These are phyloP conservation scores for Ceratocystis cacaofunesta DNA, from an alignment of 2,329 filamentous ascomycete genomes.

Conservation along the genomic window DNA sequence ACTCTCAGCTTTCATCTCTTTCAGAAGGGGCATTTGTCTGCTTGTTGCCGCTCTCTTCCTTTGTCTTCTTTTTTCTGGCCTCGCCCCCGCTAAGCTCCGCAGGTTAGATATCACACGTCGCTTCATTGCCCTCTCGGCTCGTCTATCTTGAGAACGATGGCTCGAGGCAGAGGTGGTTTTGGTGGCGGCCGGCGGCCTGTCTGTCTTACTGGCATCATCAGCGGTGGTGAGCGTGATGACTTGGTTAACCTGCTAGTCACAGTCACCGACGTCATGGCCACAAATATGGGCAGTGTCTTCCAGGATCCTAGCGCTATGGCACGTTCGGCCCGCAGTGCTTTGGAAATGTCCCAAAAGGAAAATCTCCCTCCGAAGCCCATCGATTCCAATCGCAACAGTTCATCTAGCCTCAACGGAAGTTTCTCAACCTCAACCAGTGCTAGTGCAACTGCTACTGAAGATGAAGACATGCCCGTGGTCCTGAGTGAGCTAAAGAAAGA, in stretches of 20 bases:
- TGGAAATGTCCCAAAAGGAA: slow-evolving; percentile 13
- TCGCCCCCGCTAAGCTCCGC: neutral
- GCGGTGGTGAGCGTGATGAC: slow-evolving; percentile 35
- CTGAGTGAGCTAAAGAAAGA: slow-evolving; percentile 55
- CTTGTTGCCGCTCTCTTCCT: neutral
- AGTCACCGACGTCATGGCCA: slow-evolving; percentile 41
- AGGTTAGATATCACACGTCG: neutral
- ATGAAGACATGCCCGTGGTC: slow-evolving; percentile 27
- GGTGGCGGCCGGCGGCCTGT: slow-evolving; percentile 30
- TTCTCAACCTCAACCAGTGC: neutral
- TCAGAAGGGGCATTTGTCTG: neutral
- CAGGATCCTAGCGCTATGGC: slow-evolving; percentile 19
- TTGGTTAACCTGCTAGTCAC: slow-evolving; percentile 35
- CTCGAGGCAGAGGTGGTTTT: slow-evolving; percentile 25
- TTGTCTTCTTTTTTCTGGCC: neutral
- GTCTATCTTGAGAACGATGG: slow-evolving; percentile 23
- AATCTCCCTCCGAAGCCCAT: slow-evolving; percentile 11
- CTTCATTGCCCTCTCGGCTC: neutral
- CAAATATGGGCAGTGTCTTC: slow-evolving; percentile 37
- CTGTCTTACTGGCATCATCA: slow-evolving; percentile 37
- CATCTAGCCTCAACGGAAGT: slow-evolving; percentile 5
- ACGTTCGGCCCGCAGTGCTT: neutral
- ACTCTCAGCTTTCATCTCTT: slow-evolving; percentile 1
- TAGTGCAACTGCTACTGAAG: slow-evolving; percentile 18
- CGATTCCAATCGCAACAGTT: slow-evolving; percentile 19